These are phyloP conservation scores for Chaetothyriales sp. DNA, from an alignment of 2,329 filamentous ascomycete genomes.

Conservation along the genomic window DNA sequence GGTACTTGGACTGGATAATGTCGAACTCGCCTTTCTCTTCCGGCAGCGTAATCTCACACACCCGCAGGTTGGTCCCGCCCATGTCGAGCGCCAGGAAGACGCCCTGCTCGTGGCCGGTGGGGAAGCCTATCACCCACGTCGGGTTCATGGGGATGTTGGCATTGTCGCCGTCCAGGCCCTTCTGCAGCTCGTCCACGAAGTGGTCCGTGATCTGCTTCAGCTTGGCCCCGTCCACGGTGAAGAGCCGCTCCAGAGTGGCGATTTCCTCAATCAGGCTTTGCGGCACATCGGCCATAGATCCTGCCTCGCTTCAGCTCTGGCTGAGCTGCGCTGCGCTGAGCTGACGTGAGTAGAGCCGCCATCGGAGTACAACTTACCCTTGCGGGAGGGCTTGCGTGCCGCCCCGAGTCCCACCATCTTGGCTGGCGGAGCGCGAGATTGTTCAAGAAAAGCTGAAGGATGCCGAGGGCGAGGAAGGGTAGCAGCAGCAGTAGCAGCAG, in stretches of 20 bases:
- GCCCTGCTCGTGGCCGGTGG: constrained; percentile 73
- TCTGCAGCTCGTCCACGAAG: constrained; percentile 76
- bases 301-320: constrained; percentile 32
- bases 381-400: constrained; percentile 53
- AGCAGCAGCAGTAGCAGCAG: not conserved
- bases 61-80: constrained; percentile 89
- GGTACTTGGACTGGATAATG: constrained; percentile 92
- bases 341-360: constrained; percentile 2
- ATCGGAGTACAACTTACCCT: constrained; percentile 46
- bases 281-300: constrained; percentile 82
- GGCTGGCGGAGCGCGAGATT: constrained; percentile 6
- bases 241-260: constrained; percentile 66
- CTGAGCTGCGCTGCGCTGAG: not conserved
- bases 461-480: not conserved
- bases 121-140: constrained; percentile 87
- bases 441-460: not conserved
- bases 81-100: constrained; percentile 85
- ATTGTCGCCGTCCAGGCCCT: constrained; percentile 74
- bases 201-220: constrained; percentile 84
- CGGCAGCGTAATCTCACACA: constrained; percentile 82
- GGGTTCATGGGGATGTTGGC: constrained; percentile 98
- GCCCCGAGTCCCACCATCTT: constrained; percentile 53
- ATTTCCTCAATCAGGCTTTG: constrained; percentile 73
- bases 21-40: constrained; percentile 82
- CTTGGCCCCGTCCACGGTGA: constrained; percentile 63